These are phyloP conservation scores for Boletellus ananas DNA, from an alignment of 768 basidiomycete genomes.

Conservation along the genomic window DNA sequence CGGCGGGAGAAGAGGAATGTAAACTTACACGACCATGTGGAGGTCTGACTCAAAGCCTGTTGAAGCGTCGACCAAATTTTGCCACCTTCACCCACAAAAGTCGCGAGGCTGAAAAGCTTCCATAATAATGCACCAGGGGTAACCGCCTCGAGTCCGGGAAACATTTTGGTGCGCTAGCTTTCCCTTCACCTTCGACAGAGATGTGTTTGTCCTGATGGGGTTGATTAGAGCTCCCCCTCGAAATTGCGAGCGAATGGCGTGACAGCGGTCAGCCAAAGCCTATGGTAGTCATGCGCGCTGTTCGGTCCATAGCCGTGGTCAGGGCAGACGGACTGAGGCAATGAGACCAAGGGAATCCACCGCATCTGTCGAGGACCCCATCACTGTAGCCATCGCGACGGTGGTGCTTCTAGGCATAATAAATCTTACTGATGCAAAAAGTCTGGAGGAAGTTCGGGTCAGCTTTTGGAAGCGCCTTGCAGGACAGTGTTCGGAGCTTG, in stretches of 20 bases:
- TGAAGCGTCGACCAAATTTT: constrained; percentile 12
- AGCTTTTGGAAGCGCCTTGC: constrained; percentile 9
- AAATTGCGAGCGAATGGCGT: not conserved
- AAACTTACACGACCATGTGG: constrained; percentile 12
- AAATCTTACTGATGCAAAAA: constrained; percentile 25
- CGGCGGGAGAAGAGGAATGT: constrained; percentile 26
- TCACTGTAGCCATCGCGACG: constrained; percentile 30
- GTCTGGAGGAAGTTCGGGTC: constrained; percentile 21
- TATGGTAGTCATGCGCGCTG: not conserved
- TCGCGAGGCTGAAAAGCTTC: constrained; percentile 15
- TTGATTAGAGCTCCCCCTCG: not conserved
- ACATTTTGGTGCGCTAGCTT: constrained; percentile 3
- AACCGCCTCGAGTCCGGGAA: constrained; percentile 18
- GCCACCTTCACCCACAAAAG: constrained; percentile 11
- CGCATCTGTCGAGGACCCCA: constrained; percentile 4
- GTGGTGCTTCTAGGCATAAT: constrained; percentile 23
- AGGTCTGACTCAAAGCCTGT: constrained; percentile 19
- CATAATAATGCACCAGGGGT: constrained; percentile 23
- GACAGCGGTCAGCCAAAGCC: not conserved
- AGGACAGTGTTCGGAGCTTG: constrained; percentile 21
- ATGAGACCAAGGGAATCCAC: constrained; percentile 3
- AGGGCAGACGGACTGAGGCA: not conserved
- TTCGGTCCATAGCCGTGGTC: not conserved
- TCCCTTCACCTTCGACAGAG: not conserved
- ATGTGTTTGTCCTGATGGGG: constrained; percentile 1